Evolutionary conservation across 1,139 yeast species (phyloP).

Genomic region (Spencermartinsiella ligniputridi): DNA sequence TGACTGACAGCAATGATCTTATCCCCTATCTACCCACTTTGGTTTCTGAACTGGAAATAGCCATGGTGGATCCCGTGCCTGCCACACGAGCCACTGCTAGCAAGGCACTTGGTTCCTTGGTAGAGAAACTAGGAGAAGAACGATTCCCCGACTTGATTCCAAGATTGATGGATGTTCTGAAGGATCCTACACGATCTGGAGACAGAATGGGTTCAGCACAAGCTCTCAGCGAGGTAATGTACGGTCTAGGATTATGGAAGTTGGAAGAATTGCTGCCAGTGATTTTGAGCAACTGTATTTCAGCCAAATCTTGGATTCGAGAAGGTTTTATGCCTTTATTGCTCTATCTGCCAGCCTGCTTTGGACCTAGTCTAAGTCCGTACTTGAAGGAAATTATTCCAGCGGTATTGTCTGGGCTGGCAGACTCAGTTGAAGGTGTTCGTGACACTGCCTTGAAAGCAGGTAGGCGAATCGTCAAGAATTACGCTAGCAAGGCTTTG

Average conservation of each 20-base stretch:
- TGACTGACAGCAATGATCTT: constrained; percentile 84
- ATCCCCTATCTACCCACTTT: constrained; percentile 75
- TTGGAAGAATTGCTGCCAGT: constrained; percentile 84
- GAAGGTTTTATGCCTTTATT: constrained; percentile 92
- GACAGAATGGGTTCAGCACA: constrained; percentile 97
- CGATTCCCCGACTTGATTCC: constrained; percentile 91
- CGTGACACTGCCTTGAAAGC: constrained; percentile 90
- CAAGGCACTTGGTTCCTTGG: constrained; percentile 92
- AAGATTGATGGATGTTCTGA: constrained; percentile 67
- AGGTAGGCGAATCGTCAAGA: constrained; percentile 85
- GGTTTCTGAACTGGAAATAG: constrained; percentile 77
- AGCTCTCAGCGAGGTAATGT: constrained; percentile 88
- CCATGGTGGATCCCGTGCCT: constrained; percentile 99
- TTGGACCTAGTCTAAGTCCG: constrained; percentile 89
- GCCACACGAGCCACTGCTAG: constrained; percentile 97
- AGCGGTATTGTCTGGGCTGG: constrained; percentile 85
- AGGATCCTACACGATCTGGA: constrained; percentile 79
- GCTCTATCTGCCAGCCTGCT: constrained; percentile 88
- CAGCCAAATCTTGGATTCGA: constrained; percentile 65
- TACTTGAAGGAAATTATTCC: constrained; percentile 82
- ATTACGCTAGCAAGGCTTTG: constrained; percentile 89
- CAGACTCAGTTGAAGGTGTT: constrained; percentile 81
- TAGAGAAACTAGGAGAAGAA: constrained; percentile 94
- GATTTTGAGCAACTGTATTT: constrained; percentile 68
- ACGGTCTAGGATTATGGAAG: constrained; percentile 83